phyloP scores from a whole-genome alignment of 2,329 filamentous ascomycete genomes.

The Elsinoe australis region DNA sequence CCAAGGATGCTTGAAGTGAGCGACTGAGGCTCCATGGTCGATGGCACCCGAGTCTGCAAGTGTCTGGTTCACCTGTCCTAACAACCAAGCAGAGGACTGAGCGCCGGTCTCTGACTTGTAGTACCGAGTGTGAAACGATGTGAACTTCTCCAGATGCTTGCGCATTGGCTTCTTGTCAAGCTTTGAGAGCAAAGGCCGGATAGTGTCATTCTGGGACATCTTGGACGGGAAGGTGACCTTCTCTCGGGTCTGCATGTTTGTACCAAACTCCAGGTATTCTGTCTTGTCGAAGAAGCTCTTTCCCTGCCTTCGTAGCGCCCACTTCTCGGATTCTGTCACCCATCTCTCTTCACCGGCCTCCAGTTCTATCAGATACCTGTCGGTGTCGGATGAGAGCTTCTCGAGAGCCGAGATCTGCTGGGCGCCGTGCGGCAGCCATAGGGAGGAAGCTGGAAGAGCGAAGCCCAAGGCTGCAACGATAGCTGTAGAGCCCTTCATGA shows the following conservation, averaged over 20 bases:
- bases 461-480: conserved; percentile 4
- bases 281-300: conserved; percentile 84
- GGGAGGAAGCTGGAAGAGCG: conserved; percentile 13
- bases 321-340: conserved; percentile 93
- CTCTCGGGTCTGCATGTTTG: conserved; percentile 23
- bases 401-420: conserved; percentile 22
- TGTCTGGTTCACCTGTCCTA: conserved; percentile 63
- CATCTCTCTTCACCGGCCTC: conserved; percentile 74
- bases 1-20: conserved; percentile 76
- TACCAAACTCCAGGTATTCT: conserved; percentile 57
- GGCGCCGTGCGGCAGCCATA: conserved; percentile 19
- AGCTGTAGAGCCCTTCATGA: conserved; percentile 8
- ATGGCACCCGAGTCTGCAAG: conserved; percentile 64
- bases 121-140: conserved; percentile 73
- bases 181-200: conserved; percentile 58
- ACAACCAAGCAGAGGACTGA: conserved; percentile 82
- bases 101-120: conserved; percentile 71
- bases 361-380: conserved; percentile 72
- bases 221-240: conserved; percentile 59
- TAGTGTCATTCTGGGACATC: conserved; percentile 55
- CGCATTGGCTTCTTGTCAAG: conserved; percentile 71
- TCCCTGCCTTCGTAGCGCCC: conserved; percentile 61
- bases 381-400: conserved; percentile 28
- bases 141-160: conserved; percentile 68
- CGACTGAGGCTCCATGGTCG: conserved; percentile 52